A percentile compares a stretch with the other conserved stretches of the same genome.
Conservation (phyloP, 2,329 filamentous ascomycete genomes). For the Aspergillus sp. region DNA sequence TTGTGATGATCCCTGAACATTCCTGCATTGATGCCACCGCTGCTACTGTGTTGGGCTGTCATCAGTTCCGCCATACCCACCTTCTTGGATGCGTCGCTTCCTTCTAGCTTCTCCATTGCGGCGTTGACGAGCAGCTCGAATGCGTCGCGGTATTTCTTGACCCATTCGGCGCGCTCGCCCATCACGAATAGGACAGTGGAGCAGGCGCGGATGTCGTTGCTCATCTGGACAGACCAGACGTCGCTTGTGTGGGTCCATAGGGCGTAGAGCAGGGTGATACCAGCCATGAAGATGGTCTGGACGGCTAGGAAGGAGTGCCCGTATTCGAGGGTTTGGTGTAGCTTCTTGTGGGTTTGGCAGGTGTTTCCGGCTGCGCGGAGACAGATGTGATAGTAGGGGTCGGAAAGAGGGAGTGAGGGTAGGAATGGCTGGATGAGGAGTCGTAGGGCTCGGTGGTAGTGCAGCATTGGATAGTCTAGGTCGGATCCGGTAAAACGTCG, state of each 20-base stretch:
- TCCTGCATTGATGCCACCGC: constrained; percentile 10
- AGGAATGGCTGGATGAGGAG: constrained; percentile 55
- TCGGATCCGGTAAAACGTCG: constrained; percentile 39
- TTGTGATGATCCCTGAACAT: constrained; percentile 17
- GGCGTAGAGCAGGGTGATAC: constrained; percentile 40
- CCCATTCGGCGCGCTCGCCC: constrained; percentile 52
- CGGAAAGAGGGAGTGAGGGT: constrained; percentile 47
- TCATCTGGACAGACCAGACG: constrained; percentile 52
- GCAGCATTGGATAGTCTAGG: constrained; percentile 51
- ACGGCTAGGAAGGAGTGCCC: constrained; percentile 43
- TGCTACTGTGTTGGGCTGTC: constrained; percentile 34
- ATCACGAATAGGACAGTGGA: constrained; percentile 54
- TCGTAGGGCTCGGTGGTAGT: constrained; percentile 54
- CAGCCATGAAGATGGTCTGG: constrained; percentile 43
- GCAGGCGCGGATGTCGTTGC: constrained; percentile 53
- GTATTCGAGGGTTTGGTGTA: constrained; percentile 42
- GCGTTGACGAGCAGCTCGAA: constrained; percentile 52
- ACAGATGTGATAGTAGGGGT: constrained; percentile 50
- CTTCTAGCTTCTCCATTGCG: constrained; percentile 49
- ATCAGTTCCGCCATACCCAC: constrained; percentile 45
- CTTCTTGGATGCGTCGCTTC: constrained; percentile 36
- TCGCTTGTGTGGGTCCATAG: constrained; percentile 47
- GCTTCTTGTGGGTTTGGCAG: constrained; percentile 40
- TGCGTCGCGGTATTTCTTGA: constrained; percentile 51
- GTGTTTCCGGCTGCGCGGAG: constrained; percentile 40